Percentiles rank a stretch among this genome's conserved stretches.
Evolutionary conservation across 768 basidiomycete genomes (phyloP).

Genomic region (Terana coerulea): DNA sequence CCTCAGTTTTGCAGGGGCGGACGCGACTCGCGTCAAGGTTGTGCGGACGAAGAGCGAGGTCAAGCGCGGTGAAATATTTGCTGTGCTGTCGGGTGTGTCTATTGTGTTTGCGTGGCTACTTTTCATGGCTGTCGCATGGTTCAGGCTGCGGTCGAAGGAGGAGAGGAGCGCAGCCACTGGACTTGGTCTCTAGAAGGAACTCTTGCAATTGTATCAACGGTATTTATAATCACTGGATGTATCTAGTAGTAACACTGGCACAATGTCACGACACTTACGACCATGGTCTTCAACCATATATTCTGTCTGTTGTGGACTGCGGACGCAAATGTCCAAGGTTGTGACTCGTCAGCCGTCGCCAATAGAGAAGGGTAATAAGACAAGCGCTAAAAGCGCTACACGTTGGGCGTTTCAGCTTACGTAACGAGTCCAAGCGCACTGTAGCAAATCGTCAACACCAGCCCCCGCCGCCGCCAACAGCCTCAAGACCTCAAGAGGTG

Average conservation of each 20-base stretch:
- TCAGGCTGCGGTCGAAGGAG: conserved; percentile 45
- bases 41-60: conserved; percentile 22
- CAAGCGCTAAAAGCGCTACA: neutral
- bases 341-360: neutral
- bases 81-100: conserved; percentile 36
- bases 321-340: neutral
- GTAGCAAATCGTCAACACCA: neutral
- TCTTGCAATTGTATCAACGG: neutral
- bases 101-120: conserved; percentile 57
- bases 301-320: too few species aligned
- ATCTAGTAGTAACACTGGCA: neutral
- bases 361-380: neutral
- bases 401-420: conserved; percentile 2
- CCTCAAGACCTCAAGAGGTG: conserved; percentile 30
- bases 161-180: conserved; percentile 22
- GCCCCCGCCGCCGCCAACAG: conserved; percentile 20
- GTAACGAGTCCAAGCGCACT: conserved; percentile 1
- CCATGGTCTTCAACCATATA: neutral
- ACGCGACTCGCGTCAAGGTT: conserved; percentile 9
- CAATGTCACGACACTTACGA: conserved; percentile 1
- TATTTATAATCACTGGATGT: neutral
- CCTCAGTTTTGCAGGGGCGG: conserved; percentile 8
- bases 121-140: conserved; percentile 60
- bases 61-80: conserved; percentile 47
- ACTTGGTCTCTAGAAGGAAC: neutral